phyloP scores from a whole-genome alignment of 2,329 filamentous ascomycete species.

The Apiospora arundinis region DNA sequence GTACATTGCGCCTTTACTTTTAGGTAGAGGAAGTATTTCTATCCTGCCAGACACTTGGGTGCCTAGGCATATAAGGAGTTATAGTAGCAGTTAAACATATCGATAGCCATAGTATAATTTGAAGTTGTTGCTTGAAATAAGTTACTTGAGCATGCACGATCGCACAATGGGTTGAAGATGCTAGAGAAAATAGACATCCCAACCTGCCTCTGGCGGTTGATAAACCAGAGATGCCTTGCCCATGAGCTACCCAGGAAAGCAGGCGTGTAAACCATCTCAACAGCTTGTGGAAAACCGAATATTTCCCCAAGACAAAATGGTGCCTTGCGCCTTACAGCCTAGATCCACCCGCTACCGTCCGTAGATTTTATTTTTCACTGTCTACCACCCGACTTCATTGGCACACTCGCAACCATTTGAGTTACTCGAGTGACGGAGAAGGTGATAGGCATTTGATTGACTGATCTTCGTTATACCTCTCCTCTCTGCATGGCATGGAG shows the following conservation, averaged over 20 bases:
- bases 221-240: neutral
- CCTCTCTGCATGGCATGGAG: neutral
- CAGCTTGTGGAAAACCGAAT: neutral
- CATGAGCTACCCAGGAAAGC: neutral
- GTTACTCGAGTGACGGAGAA: neutral
- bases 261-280: no score
- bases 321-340: neutral
- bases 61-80: no score
- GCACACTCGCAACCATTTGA: neutral
- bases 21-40: no score
- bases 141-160: no score
- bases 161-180: neutral
- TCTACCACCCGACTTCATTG: neutral
- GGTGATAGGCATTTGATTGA: neutral
- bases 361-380: neutral
- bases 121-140: no score
- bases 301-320: constrained; percentile 9
- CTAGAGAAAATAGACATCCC: neutral
- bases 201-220: neutral
- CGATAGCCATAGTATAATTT: no score
- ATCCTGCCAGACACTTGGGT: no score
- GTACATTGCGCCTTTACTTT: neutral
- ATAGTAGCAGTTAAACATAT: no score
- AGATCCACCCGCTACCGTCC: constrained; percentile 2
- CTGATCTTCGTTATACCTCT: neutral